These are phyloP conservation scores for Cystofilobasidium capitatum DNA, from an alignment of 768 basidiomycete species.

Conservation along the genomic window DNA sequence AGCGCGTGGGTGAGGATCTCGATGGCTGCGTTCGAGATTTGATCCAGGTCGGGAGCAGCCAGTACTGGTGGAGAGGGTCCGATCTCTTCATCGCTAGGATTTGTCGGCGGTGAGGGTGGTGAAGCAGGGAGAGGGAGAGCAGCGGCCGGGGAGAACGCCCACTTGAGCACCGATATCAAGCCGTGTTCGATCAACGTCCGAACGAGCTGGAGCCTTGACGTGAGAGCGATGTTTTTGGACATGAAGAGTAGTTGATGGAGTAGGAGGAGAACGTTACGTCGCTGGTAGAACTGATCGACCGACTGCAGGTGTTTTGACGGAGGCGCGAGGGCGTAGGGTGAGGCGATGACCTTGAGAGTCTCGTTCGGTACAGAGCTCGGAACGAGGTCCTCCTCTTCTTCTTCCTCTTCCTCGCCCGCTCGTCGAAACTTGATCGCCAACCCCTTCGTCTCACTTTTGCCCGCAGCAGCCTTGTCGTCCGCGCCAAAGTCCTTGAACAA, in stretches of 20 bases:
- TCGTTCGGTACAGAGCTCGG: slow-evolving; percentile 2
- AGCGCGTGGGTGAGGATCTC: slow-evolving; percentile 75
- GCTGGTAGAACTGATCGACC: background rate
- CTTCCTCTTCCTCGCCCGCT: slow-evolving; percentile 20
- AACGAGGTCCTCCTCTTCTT: slow-evolving; percentile 13
- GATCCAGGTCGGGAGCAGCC: slow-evolving; percentile 17
- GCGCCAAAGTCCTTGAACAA: slow-evolving; percentile 48
- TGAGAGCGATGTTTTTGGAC: slow-evolving; percentile 93
- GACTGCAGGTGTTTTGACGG: background rate
- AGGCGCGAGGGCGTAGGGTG: background rate
- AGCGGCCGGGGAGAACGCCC: slow-evolving; percentile 51
- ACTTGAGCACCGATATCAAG: slow-evolving; percentile 80
- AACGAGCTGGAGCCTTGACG: slow-evolving; percentile 73
- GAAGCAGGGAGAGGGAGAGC: background rate
- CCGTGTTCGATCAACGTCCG: slow-evolving; percentile 78
- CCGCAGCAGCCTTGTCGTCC: background rate
- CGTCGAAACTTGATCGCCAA: background rate
- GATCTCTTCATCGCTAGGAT: background rate
- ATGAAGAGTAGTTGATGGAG: slow-evolving; percentile 87
- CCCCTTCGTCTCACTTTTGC: background rate
- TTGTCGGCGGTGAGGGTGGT: background rate
- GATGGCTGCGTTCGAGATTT: slow-evolving; percentile 69
- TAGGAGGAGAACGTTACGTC: slow-evolving; percentile 66
- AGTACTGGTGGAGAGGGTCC: background rate
- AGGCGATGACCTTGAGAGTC: background rate